Percentiles rank a stretch among this genome's conserved stretches.
Conservation (phyloP, 306 rosid species). For the Malus domestica region ASM211411v1 NC_041790.1:15347001-15347500, state of each 20-base stretch:
- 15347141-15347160: slow-evolving; percentile 14
- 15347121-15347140: slow-evolving; percentile 5
- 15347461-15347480: slow-evolving; percentile 91
- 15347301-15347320: slow-evolving; percentile 56
- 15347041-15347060: slow-evolving; percentile 92
- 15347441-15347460: slow-evolving; percentile 90
- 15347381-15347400: slow-evolving; percentile 19
- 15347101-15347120: slow-evolving; percentile 5
- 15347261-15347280: slow-evolving; percentile 89
- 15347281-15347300: slow-evolving; percentile 90
- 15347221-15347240: slow-evolving; percentile 95
- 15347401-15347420: slow-evolving; percentile 76
- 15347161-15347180: background rate
- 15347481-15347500: slow-evolving; percentile 93
- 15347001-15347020: slow-evolving; percentile 80
- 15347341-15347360: background rate
- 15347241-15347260: slow-evolving; percentile 91
- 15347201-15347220: slow-evolving; percentile 49
- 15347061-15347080: slow-evolving; percentile 19
- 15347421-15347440: slow-evolving; percentile 93
- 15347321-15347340: background rate
- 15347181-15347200: slow-evolving; percentile 54
- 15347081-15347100: slow-evolving; percentile 11
- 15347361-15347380: slow-evolving; percentile 4
- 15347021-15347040: slow-evolving; percentile 83